Evolutionary conservation across 1,284 basidiomycete genomes (phyloP).

Genomic region (Hortiboletus rubellus): DNA sequence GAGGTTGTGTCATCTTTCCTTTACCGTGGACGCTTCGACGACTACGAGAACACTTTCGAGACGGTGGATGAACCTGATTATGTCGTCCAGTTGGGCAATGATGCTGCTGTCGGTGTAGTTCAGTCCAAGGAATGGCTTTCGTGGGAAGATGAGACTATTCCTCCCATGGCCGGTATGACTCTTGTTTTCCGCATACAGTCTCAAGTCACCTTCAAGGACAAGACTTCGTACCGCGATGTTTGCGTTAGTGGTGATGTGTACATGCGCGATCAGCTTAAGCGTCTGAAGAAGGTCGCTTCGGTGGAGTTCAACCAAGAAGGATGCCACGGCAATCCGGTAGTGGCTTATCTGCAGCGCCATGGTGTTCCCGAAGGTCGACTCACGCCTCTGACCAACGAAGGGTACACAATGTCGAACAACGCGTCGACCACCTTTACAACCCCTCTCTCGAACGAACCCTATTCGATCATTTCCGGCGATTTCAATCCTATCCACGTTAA

Average conservation of each 20-base stretch:
- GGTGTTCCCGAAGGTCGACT: conserved; percentile 78
- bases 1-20: conserved; percentile 96
- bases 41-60: conserved; percentile 97
- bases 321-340: conserved; percentile 90
- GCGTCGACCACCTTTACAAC: conserved; percentile 67
- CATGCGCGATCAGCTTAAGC: conserved; percentile 83
- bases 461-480: conserved; percentile 95
- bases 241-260: conserved; percentile 85
- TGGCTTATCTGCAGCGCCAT: conserved; percentile 91
- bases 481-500: conserved; percentile 99
- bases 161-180: conserved; percentile 77
- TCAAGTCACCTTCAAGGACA: conserved; percentile 89
- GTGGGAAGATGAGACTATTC: conserved; percentile 84
- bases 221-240: conserved; percentile 81
- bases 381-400: conserved; percentile 79
- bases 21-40: conserved; percentile 92
- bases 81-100: conserved; percentile 71
- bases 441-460: conserved; percentile 90
- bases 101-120: conserved; percentile 86
- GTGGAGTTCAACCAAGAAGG: conserved; percentile 87
- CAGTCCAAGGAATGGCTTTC: conserved; percentile 98
- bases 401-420: conserved; percentile 75
- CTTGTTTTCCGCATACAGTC: conserved; percentile 90
- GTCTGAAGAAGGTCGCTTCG: conserved; percentile 84
- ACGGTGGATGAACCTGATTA: conserved; percentile 88